Evolutionary conservation across 495 filamentous ascomycete genomes (phyloP).

Genomic region (Parathielavia hyrcaniae): DNA sequence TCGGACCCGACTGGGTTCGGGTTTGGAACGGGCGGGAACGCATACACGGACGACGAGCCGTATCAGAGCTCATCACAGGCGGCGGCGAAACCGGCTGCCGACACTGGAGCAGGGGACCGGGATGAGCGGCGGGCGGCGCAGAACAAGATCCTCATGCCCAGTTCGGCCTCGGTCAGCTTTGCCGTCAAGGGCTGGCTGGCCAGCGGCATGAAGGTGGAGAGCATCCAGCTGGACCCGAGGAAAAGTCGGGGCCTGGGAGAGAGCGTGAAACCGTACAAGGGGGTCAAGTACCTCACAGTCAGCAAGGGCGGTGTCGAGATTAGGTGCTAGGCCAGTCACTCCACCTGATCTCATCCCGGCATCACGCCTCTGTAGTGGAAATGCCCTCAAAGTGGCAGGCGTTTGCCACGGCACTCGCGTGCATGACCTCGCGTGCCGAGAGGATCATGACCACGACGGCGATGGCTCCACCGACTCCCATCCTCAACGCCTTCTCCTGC

Average conservation of each 20-base stretch:
- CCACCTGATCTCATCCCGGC: not conserved
- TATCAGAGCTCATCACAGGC: slow-evolving; percentile 40
- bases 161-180: slow-evolving; percentile 79
- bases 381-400: not conserved
- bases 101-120: slow-evolving; percentile 38
- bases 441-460: no score
- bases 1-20: slow-evolving; percentile 46
- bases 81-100: slow-evolving; percentile 34
- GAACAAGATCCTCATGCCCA: slow-evolving; percentile 86
- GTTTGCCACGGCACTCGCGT: no score
- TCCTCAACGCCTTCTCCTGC: no score
- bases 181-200: slow-evolving; percentile 90
- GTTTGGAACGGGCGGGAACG: slow-evolving; percentile 34
- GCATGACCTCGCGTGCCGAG: no score
- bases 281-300: slow-evolving; percentile 92
- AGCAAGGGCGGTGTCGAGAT: slow-evolving; percentile 81
- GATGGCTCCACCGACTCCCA: no score
- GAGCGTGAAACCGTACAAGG: slow-evolving; percentile 90
- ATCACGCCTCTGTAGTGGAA: not conserved
- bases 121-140: slow-evolving; percentile 52
- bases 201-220: slow-evolving; percentile 90
- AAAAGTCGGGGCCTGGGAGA: slow-evolving; percentile 83
- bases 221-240: slow-evolving; percentile 73
- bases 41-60: slow-evolving; percentile 56
- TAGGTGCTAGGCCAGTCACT: slow-evolving; percentile 47